These are phyloP conservation scores for Neurospora sublineolata DNA, from an alignment of 495 filamentous ascomycete species.

Conservation along the genomic window DNA sequence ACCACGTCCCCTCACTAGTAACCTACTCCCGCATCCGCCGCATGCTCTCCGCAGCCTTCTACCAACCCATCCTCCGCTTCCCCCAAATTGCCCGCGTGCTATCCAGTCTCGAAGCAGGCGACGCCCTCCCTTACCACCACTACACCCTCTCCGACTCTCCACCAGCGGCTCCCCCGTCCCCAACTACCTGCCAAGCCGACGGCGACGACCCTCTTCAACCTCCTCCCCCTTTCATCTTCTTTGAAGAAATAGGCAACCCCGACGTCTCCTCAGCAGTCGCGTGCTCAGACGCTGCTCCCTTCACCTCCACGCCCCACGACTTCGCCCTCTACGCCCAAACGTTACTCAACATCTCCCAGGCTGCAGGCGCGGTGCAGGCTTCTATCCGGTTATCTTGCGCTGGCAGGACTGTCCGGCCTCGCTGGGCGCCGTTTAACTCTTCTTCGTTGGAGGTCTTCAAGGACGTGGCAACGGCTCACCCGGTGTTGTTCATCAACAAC, in stretches of 20 bases:
- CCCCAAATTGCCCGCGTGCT: slow-evolving; percentile 43
- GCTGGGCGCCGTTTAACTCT: slow-evolving; percentile 38
- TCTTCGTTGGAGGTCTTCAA: neutral
- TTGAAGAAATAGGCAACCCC: slow-evolving; percentile 28
- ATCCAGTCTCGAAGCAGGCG: slow-evolving; percentile 39
- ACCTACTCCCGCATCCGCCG: slow-evolving; percentile 32
- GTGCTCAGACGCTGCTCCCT: slow-evolving; percentile 45
- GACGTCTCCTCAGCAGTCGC: slow-evolving; percentile 46
- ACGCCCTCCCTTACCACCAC: slow-evolving; percentile 41
- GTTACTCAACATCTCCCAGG: slow-evolving; percentile 35
- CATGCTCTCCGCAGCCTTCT: slow-evolving; percentile 39
- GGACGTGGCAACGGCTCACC: slow-evolving; percentile 27
- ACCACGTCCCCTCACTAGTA: slow-evolving; percentile 26
- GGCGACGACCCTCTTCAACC: slow-evolving; percentile 2
- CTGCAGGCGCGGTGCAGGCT: slow-evolving; percentile 49
- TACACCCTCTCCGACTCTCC: slow-evolving; percentile 28
- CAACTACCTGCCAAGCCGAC: slow-evolving; percentile 21
- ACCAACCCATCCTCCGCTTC: slow-evolving; percentile 50
- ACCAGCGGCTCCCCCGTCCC: slow-evolving; percentile 18
- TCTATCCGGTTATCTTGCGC: slow-evolving; percentile 44
- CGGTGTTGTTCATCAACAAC: slow-evolving; percentile 45
- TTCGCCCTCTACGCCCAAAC: slow-evolving; percentile 38
- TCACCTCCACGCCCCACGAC: slow-evolving; percentile 25
- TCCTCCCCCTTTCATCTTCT: slow-evolving; percentile 15
- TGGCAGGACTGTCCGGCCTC: slow-evolving; percentile 44